Conservation (phyloP, 2,329 filamentous ascomycete genomes). For the Ilyonectria destructans region DNA sequence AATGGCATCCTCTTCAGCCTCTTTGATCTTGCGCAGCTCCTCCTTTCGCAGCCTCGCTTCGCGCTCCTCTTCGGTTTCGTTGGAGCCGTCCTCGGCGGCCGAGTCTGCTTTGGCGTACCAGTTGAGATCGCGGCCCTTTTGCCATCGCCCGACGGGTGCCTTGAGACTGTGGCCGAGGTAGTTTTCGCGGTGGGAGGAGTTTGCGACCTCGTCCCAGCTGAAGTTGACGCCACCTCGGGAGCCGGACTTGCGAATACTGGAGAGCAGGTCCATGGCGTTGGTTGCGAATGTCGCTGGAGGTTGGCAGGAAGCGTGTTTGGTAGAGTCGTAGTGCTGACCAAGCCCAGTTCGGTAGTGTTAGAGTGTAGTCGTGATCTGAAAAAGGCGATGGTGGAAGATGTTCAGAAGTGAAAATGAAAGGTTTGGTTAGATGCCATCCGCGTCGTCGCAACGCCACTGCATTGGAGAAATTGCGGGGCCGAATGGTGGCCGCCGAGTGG, state of each 20-base stretch:
- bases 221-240: slow-evolving; percentile 96
- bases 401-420: neutral
- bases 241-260: slow-evolving; percentile 90
- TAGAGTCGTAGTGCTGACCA: too few relatives aligned
- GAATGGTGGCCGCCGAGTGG: slow-evolving; percentile 32
- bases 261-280: slow-evolving; percentile 90
- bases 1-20: slow-evolving; percentile 94
- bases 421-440: neutral
- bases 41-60: slow-evolving; percentile 77
- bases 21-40: slow-evolving; percentile 87
- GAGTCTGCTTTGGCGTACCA: slow-evolving; percentile 75
- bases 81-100: slow-evolving; percentile 63
- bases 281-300: slow-evolving; percentile 1
- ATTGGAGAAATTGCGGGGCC: slow-evolving; percentile 27
- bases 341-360: neutral
- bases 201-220: slow-evolving; percentile 95
- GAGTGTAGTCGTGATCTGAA: neutral
- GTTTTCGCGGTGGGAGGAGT: slow-evolving; percentile 89
- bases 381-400: neutral
- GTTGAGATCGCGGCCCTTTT: slow-evolving; percentile 79
- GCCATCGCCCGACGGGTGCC: slow-evolving; percentile 94
- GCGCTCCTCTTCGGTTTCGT: slow-evolving; percentile 73
- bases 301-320: neutral
- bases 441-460: slow-evolving; percentile 27
- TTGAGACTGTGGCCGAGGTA: slow-evolving; percentile 92